Evolutionary conservation across 768 basidiomycete species (phyloP), one percentile per base, ranked within the genome.

Genomic region (Termitomyces sp.): DNA sequence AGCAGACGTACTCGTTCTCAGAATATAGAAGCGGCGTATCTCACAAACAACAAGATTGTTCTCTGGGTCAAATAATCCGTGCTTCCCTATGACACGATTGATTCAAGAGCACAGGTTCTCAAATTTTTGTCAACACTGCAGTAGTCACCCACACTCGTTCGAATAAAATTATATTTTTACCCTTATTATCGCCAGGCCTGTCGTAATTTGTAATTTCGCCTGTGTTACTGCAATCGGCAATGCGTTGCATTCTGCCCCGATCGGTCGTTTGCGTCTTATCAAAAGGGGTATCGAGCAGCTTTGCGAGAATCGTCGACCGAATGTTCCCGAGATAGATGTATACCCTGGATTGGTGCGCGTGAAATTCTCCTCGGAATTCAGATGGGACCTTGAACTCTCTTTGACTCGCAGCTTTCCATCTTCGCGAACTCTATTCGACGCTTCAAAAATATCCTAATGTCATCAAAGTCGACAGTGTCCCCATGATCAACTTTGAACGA

Each of bases 401-500:
- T 25, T 23, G n/a, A 23, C 42, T 0, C 21, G 27, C 27, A 45
- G 44, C 44, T 28, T 25, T 44, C 25, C 43, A 44, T 9, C 27
- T 45, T 28, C 27, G 44, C 17, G 27, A 45, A 28, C 44, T 45
- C 21, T 44, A 44, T 44, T 17, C 25, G 27, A 45, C 59, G 68
- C 67, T 77, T 4, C 62, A 68, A 44, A 57, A 64, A 39, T 64
- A 72, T 55, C 69, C 68, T n/a, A 46, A 64, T 10, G 68, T 62
- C 3, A 43, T 73, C 19, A 54, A 69, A 28, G 54, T 65, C 11
- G 69, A 74, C 35, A 70, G 72, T 21, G 67, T 61, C 16, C 63
- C 66, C 1, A 62, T 79, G 46, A 75, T 80, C 66, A 78, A 79
- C 63, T 79, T 76, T 50, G 57, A 67, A 48, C 73, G 75, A 41